Conservation (phyloP, 169 alveolate genomes). For the Cryptosporidium ubiquitum region DNA sequence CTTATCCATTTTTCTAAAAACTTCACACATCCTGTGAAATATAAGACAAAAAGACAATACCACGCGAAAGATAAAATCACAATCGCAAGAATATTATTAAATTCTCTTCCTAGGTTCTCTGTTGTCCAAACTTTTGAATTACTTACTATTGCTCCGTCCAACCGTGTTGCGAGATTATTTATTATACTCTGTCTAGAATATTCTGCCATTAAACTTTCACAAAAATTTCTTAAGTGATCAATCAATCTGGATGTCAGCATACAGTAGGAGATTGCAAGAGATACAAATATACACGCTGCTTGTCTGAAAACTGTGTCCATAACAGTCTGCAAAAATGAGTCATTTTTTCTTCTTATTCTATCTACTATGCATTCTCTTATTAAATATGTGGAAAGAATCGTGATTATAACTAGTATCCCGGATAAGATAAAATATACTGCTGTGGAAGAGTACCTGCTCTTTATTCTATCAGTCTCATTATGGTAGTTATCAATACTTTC, state of each 20-base stretch:
- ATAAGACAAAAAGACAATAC: constrained; percentile 64
- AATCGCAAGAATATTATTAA: constrained; percentile 48
- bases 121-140: constrained; percentile 69
- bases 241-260: constrained; percentile 51
- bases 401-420: constrained; percentile 27
- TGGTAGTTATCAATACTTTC: not conserved
- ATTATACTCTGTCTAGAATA: constrained; percentile 15
- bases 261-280: constrained; percentile 56
- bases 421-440: constrained; percentile 33
- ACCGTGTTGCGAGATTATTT: constrained; percentile 26
- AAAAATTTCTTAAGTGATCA: constrained; percentile 14
- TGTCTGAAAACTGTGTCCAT: constrained; percentile 73
- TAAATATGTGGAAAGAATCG: constrained; percentile 37
- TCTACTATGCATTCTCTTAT: constrained; percentile 67
- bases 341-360: constrained; percentile 40
- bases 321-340: constrained; percentile 61
- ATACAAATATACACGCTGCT: constrained; percentile 72
- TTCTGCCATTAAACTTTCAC: constrained; percentile 10
- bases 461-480: not conserved
- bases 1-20: constrained; percentile 68
- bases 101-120: constrained; percentile 31
- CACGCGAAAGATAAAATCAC: constrained; percentile 48
- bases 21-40: constrained; percentile 61
- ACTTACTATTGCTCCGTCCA: constrained; percentile 20
- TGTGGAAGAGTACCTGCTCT: constrained; percentile 33